Conservation (phyloP, 805 yeast genomes). For the Dipodascus albidus region DNA sequence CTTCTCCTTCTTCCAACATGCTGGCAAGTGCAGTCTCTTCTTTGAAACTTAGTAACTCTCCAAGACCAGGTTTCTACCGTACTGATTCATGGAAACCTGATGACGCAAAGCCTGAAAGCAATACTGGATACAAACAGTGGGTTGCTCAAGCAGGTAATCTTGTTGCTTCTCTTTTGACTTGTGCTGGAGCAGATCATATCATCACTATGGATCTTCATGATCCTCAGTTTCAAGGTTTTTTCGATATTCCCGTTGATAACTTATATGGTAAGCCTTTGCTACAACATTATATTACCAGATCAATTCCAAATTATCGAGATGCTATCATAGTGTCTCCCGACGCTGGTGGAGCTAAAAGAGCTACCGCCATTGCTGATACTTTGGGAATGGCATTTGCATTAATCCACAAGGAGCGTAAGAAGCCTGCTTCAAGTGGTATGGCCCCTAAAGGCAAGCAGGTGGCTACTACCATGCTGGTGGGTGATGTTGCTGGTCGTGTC, state of each 20-base stretch:
- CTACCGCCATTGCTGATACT: slow-evolving; percentile 87
- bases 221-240: slow-evolving; percentile 96
- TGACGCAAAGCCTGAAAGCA: slow-evolving; percentile 17
- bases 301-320: slow-evolving; percentile 68
- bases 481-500: slow-evolving; percentile 76
- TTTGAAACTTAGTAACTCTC: background rate
- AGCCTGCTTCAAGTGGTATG: slow-evolving; percentile 17
- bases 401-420: slow-evolving; percentile 86
- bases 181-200: slow-evolving; percentile 93
- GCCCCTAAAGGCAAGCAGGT: slow-evolving; percentile 25
- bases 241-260: slow-evolving; percentile 93
- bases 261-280: slow-evolving; percentile 79
- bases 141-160: slow-evolving; percentile 91
- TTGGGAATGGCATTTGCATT: slow-evolving; percentile 83
- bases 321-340: slow-evolving; percentile 95
- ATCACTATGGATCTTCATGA: slow-evolving; percentile 98
- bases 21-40: slow-evolving; percentile 4
- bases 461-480: slow-evolving; percentile 91
- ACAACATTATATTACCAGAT: slow-evolving; percentile 69
- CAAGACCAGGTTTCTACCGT: background rate
- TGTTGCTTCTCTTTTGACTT: slow-evolving; percentile 73
- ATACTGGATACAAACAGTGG: slow-evolving; percentile 83
- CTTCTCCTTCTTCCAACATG: slow-evolving; percentile 5
- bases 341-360: slow-evolving; percentile 98
- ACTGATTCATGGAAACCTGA: slow-evolving; percentile 7